Conservation (phyloP, 352 stramenopile genomes). For the Globisporangium middletonii region DNA sequence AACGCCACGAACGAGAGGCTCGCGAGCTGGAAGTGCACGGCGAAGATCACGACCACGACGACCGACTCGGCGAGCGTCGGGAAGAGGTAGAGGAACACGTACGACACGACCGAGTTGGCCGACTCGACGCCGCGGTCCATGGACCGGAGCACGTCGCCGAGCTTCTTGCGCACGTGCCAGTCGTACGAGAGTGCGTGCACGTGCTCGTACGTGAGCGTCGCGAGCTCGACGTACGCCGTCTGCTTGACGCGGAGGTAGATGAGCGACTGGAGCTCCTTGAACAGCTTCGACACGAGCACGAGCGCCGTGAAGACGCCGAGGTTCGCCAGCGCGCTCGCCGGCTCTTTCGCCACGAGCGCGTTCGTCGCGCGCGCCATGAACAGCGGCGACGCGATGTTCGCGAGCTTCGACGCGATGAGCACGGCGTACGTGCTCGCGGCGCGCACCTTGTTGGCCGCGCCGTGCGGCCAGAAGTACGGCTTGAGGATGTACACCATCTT, state of each 20-base stretch:
- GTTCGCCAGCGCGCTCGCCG: slow-evolving; percentile 39
- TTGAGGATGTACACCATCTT: slow-evolving; percentile 84
- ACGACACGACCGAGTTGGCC: too few species aligned
- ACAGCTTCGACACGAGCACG: slow-evolving; percentile 82
- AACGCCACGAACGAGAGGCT: too few species aligned
- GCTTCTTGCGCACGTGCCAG: slow-evolving; percentile 98
- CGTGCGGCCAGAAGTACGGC: slow-evolving; percentile 84
- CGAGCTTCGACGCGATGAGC: slow-evolving; percentile 89
- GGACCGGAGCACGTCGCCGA: slow-evolving; percentile 50
- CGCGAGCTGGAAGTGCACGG: too few species aligned
- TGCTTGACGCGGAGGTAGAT: slow-evolving; percentile 96
- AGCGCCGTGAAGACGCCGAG: slow-evolving; percentile 77
- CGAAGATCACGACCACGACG: too few species aligned
- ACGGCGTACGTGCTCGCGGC: slow-evolving; percentile 91
- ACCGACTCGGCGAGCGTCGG: too few species aligned
- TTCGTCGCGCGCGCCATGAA: slow-evolving; percentile 94
- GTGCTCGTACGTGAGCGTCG: slow-evolving; percentile 95
- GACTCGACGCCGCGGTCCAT: too few species aligned
- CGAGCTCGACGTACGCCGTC: slow-evolving; percentile 96
- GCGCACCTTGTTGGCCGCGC: slow-evolving; percentile 63
- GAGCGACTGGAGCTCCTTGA: slow-evolving; percentile 95
- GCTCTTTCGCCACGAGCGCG: slow-evolving; percentile 66
- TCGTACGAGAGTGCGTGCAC: slow-evolving; percentile 95
- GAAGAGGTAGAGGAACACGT: too few species aligned
- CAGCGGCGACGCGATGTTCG: slow-evolving; percentile 89